Percentiles rank a stretch among this genome's conserved stretches.
These are phyloP conservation scores for Apiospora arundinis DNA, from an alignment of 2,329 filamentous ascomycete species.

Conservation along the genomic window DNA sequence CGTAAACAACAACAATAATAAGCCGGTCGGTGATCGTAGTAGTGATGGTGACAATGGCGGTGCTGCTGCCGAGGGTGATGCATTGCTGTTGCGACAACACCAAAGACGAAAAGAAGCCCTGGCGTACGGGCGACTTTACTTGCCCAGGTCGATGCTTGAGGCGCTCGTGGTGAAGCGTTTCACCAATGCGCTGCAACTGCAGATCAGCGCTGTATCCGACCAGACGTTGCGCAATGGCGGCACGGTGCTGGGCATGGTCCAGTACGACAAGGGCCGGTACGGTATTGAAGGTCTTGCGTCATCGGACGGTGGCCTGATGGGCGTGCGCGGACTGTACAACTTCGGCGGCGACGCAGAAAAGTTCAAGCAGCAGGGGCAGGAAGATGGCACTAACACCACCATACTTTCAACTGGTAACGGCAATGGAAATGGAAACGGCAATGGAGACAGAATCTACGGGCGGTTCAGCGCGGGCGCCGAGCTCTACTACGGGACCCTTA, in stretches of 20 bases:
- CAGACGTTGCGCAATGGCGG: constrained; percentile 75
- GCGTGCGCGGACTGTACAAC: constrained; percentile 90
- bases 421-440: constrained; percentile 36
- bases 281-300: constrained; percentile 90
- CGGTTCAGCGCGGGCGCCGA: constrained; percentile 92
- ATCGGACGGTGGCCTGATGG: constrained; percentile 88
- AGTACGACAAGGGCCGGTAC: constrained; percentile 87
- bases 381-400: constrained; percentile 25
- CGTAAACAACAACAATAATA: neutral
- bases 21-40: too few species aligned
- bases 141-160: constrained; percentile 85
- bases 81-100: neutral
- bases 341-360: constrained; percentile 75
- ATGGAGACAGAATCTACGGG: constrained; percentile 71
- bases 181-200: constrained; percentile 78
- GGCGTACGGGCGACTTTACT: constrained; percentile 79
- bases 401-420: constrained; percentile 26
- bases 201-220: constrained; percentile 80
- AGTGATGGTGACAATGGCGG: constrained; percentile 26
- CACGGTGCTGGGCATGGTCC: constrained; percentile 73
- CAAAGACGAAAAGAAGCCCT: constrained; percentile 56
- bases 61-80: neutral
- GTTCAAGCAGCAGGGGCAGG: constrained; percentile 31
- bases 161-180: constrained; percentile 82
- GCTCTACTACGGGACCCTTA: constrained; percentile 92